Base-by-base conservation (phyloP, 208 protist genomes). In the Leishmania aethiopica region DNA sequence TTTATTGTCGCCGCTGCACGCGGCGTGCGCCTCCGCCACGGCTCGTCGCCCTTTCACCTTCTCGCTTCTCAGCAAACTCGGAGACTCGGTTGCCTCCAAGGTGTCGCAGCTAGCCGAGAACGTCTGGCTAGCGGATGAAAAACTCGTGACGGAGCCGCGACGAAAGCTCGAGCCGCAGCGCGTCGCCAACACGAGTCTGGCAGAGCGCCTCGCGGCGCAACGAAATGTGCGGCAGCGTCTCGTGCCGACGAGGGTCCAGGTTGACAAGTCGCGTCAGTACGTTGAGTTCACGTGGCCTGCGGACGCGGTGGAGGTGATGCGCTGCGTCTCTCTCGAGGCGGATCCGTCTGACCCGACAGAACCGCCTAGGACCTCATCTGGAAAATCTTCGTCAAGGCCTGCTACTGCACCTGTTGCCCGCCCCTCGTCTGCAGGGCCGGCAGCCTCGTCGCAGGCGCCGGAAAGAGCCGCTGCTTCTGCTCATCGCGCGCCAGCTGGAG, bases 251-350 rank as follows among this genome's bases (percentile, higher is more conserved):
- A 78, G 75, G 64, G 75, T 97, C 40, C 85, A 70, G 17, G 88
- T 97, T 5, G 88, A 91, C 77, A 90, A 90, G 75, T 80, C 79
- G 0, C 84, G 85, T 11, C 87, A 90, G 79, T 95, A 95, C 78
- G 78, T 97, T 1, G 88, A 88, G 51, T 91, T 97, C 84, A 86
- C 88, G 17, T 97, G 94, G 93, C 91, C 91, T 1, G 78, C 57
- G 35, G 84, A 89, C 28, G 87, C 88, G 11, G 69, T 86, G 19
- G 67, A 74, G 62, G 75, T 70, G 5, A 84, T 75, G 75, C 57
- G 70, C 62, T 37, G 45, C 49, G 35, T 49, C 49, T 80, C 51
- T 22, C 76, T 35, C 32, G 70, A 82, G 25, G 85, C 37, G 42
- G 79, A 10, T 6, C 0, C 35, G 19, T 64, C 15, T 28, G 49